Evolutionary conservation across 2,329 filamentous ascomycete genomes (phyloP).

Genomic region (Neopestalotiopsis rosae): DNA sequence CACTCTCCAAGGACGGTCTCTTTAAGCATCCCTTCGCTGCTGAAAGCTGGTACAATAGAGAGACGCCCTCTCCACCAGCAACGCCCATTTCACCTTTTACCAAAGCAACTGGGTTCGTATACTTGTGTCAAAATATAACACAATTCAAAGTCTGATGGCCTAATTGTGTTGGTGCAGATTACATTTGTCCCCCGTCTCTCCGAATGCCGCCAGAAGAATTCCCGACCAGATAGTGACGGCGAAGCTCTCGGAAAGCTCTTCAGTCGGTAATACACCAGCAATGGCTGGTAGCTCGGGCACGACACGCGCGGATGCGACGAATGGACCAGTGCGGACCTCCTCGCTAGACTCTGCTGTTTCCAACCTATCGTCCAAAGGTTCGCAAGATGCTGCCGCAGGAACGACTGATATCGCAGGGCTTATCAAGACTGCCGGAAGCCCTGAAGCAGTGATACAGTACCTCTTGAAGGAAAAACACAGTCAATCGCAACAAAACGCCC

Average conservation of each 20-base stretch:
- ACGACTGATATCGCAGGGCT: slow-evolving; percentile 79
- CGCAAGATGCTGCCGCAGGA: slow-evolving; percentile 63
- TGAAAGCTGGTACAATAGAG: slow-evolving; percentile 21
- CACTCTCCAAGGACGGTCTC: slow-evolving; percentile 17
- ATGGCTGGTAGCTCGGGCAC: slow-evolving; percentile 55
- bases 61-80: slow-evolving; percentile 28
- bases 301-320: slow-evolving; percentile 40
- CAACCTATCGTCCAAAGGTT: slow-evolving; percentile 66
- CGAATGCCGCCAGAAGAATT: slow-evolving; percentile 57
- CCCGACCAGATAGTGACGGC: slow-evolving; percentile 48
- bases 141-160: not conserved
- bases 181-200: slow-evolving; percentile 33
- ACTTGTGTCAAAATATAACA: not conserved
- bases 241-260: slow-evolving; percentile 48
- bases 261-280: slow-evolving; percentile 42
- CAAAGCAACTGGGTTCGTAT: slow-evolving; percentile 28
- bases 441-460: slow-evolving; percentile 87
- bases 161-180: slow-evolving; percentile 28
- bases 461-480: slow-evolving; percentile 91
- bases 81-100: slow-evolving; percentile 29
- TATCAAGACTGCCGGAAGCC: slow-evolving; percentile 83
- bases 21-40: slow-evolving; percentile 20
- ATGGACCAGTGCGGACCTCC: slow-evolving; percentile 69
- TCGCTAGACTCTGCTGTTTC: slow-evolving; percentile 96
- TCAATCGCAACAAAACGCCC: slow-evolving; percentile 85